These are phyloP conservation scores for Carallia pectinifolia DNA, from an alignment of 345 rosid genomes.

Conservation along the genomic window DNA sequence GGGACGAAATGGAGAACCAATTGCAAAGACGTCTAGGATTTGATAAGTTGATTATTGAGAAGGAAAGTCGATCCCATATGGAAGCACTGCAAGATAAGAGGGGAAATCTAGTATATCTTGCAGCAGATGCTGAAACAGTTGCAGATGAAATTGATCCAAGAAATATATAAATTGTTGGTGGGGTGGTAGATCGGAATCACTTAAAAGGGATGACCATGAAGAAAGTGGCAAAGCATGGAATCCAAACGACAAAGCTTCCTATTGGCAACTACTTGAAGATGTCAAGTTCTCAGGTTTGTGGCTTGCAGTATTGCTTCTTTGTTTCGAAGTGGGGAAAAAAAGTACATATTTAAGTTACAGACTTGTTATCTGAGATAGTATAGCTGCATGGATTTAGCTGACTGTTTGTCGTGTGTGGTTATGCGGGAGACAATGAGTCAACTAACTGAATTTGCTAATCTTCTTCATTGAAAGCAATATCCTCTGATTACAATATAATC, in stretches of 20 bases:
- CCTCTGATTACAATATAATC: too few species aligned
- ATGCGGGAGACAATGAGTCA: too few species aligned
- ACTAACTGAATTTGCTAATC: too few species aligned
- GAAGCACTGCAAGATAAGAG: conserved; percentile 68
- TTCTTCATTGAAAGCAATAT: too few species aligned
- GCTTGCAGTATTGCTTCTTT: too few species aligned
- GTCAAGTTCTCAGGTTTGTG: too few species aligned
- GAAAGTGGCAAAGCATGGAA: conserved; percentile 89
- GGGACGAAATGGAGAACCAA: conserved; percentile 63
- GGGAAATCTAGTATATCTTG: conserved; percentile 75
- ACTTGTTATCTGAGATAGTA: too few species aligned
- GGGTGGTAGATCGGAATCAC: conserved; percentile 90
- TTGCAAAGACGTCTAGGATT: conserved; percentile 78
- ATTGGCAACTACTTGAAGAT: conserved; percentile 84
- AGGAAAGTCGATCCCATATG: conserved; percentile 59
- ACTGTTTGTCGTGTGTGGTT: too few species aligned
- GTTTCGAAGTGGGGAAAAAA: too few species aligned
- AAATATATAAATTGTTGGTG: conserved; percentile 71
- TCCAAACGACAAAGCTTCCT: conserved; percentile 79
- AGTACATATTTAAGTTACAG: too few species aligned
- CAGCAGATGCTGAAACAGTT: conserved; percentile 78
- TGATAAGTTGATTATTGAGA: conserved; percentile 91
- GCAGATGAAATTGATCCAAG: conserved; percentile 62
- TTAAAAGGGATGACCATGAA: conserved; percentile 87
- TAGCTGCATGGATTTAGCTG: too few species aligned